phyloP scores from a whole-genome alignment of 2,329 filamentous ascomycete genomes.

The Colletotrichum camelliae region DNA sequence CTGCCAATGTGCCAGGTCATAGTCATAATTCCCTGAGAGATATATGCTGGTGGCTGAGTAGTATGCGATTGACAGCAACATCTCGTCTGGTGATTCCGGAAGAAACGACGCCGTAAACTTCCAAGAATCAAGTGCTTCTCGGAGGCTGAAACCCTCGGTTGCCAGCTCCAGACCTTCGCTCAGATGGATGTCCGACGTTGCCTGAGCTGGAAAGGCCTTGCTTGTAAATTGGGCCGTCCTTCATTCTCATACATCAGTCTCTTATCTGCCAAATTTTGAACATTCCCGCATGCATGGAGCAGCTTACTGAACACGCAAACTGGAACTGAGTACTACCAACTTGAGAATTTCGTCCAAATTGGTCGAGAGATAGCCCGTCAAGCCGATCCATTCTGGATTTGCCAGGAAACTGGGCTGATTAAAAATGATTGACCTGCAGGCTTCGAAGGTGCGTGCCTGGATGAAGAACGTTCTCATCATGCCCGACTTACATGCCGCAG shows the following conservation, averaged over 20 bases:
- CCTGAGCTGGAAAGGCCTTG: neutral
- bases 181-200: neutral
- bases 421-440: conserved; percentile 35
- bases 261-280: neutral
- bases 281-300: too few relatives aligned
- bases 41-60: conserved; percentile 40
- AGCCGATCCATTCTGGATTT: conserved; percentile 24
- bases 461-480: conserved; percentile 30
- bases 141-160: conserved; percentile 24
- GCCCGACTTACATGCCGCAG: conserved; percentile 26
- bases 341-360: conserved; percentile 31
- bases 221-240: conserved; percentile 6
- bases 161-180: conserved; percentile 9
- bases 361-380: neutral
- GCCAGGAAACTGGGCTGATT: conserved; percentile 33
- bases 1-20: conserved; percentile 35
- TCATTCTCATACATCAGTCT: neutral
- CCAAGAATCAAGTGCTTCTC: conserved; percentile 20
- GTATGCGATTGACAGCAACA: conserved; percentile 27
- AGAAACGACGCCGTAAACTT: neutral
- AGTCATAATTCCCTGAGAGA: conserved; percentile 41
- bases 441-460: conserved; percentile 35
- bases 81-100: conserved; percentile 11
- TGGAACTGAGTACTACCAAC: conserved; percentile 34
- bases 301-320: conserved; percentile 34